A percentile compares a stretch with the other conserved stretches of the same genome.
These are phyloP conservation scores for Oryza officinalis DNA, from an alignment of 176 grass and related monocot genomes.

Conservation along the genomic window DNA sequence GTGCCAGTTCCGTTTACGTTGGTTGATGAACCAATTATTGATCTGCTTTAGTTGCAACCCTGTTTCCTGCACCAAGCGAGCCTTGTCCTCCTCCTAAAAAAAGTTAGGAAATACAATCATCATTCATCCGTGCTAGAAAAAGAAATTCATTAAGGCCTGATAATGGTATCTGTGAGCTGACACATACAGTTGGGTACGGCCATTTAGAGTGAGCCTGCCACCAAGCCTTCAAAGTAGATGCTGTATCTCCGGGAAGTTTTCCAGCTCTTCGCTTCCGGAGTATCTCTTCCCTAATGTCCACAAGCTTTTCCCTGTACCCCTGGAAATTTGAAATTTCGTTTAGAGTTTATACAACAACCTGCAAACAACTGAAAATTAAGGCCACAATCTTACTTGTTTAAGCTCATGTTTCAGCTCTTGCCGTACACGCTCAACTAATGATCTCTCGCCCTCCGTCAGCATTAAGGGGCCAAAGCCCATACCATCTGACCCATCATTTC, in stretches of 20 bases:
- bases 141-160: not conserved
- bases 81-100: constrained; percentile 92
- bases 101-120: not conserved
- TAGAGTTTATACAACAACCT: not conserved
- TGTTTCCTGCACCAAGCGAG: constrained; percentile 86
- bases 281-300: constrained; percentile 97
- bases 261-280: constrained; percentile 93
- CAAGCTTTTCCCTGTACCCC: constrained; percentile 96
- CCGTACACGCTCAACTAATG: constrained; percentile 88
- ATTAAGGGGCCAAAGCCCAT: constrained; percentile 91
- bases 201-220: constrained; percentile 97
- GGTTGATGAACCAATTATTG: constrained; percentile 99
- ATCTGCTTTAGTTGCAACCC: constrained; percentile 97
- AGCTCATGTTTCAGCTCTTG: constrained; percentile 93
- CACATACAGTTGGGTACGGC: constrained; percentile 92
- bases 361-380: not conserved
- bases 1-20: constrained; percentile 98
- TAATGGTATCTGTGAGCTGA: not conserved
- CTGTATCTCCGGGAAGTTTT: constrained; percentile 90
- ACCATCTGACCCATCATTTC: constrained; percentile 73
- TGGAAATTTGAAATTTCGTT: constrained; percentile 32
- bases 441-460: constrained; percentile 92
- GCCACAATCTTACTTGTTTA: constrained; percentile 61
- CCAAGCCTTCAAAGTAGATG: constrained; percentile 88
- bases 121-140: not conserved